Conservation (phyloP, 2,329 filamentous ascomycete genomes). For the Colletotrichum noveboracense region DNA sequence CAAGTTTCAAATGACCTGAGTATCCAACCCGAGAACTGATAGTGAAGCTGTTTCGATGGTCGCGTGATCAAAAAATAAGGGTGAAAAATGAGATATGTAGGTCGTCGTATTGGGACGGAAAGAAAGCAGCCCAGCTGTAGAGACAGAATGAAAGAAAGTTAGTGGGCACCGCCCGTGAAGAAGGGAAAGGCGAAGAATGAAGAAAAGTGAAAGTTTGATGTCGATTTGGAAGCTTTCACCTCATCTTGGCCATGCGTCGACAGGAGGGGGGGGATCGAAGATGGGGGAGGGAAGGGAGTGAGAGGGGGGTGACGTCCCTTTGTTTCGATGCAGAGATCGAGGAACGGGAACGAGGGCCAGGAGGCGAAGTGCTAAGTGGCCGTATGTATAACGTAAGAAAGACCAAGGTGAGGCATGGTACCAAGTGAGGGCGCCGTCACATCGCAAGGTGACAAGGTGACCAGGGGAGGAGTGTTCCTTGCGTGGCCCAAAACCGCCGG, state of each 20-base stretch:
- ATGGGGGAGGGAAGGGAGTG: not conserved
- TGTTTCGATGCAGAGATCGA: not conserved
- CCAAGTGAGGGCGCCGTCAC: not conserved
- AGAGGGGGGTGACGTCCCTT: not conserved
- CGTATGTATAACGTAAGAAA: not conserved
- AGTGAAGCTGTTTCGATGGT: not conserved
- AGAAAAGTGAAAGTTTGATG: not conserved
- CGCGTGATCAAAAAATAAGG: not conserved
- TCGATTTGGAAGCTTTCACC: constrained; percentile 6
- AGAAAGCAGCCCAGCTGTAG: constrained; percentile 15
- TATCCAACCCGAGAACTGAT: not conserved
- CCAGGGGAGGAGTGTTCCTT: not conserved
- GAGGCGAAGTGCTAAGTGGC: not conserved
- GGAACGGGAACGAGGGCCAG: not conserved
- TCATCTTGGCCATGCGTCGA: constrained; percentile 11
- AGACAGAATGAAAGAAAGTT: not conserved
- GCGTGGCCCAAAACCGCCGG: not conserved
- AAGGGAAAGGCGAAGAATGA: not conserved
- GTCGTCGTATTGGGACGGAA: not conserved
- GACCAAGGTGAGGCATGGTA: not conserved
- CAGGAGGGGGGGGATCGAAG: not conserved
- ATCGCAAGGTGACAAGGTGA: not conserved
- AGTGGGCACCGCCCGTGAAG: constrained; percentile 13
- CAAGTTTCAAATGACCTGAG: not conserved
- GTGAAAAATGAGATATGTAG: not conserved